phyloP scores from a whole-genome alignment of 2,329 filamentous ascomycete species.

The Colletotrichum phormii region DNA sequence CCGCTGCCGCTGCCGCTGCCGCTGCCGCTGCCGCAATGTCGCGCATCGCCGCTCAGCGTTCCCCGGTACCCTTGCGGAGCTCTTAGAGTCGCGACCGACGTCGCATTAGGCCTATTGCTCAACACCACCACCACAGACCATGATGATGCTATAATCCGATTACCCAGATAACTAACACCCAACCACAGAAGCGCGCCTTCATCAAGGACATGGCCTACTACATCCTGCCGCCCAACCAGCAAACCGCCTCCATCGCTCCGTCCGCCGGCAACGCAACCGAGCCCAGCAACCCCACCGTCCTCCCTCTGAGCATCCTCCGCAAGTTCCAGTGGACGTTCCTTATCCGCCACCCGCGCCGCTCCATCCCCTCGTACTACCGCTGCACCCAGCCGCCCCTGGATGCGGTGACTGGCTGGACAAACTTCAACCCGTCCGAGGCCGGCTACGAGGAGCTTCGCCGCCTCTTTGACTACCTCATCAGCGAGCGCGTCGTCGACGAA shows the following conservation, averaged over 20 bases:
- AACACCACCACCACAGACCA: not conserved
- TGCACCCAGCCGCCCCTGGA: constrained; percentile 92
- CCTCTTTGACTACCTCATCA: constrained; percentile 86
- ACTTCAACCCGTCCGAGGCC: constrained; percentile 89
- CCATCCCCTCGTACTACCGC: constrained; percentile 93
- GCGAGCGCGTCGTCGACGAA: constrained; percentile 77
- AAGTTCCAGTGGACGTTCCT: constrained; percentile 95
- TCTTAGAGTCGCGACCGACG: not conserved
- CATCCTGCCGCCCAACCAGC: constrained; percentile 79
- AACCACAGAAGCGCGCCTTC: constrained; percentile 84
- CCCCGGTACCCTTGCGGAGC: not conserved
- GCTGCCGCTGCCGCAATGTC: constrained; percentile 4
- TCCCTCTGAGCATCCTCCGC: constrained; percentile 79
- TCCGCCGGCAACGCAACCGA: constrained; percentile 79
- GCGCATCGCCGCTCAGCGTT: not conserved
- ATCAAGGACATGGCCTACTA: constrained; percentile 99
- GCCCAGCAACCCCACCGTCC: constrained; percentile 83
- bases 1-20: constrained; percentile 16
- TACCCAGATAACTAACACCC: constrained; percentile 32
- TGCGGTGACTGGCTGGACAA: constrained; percentile 83
- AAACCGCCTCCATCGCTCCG: constrained; percentile 77
- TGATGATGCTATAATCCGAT: not conserved
- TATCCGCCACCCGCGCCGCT: constrained; percentile 92
- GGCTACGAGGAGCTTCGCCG: constrained; percentile 90
- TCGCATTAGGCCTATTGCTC: not conserved